Base-by-base conservation (phyloP, 1,284 basidiomycete species). In the Amylostereum areolatum region DNA sequence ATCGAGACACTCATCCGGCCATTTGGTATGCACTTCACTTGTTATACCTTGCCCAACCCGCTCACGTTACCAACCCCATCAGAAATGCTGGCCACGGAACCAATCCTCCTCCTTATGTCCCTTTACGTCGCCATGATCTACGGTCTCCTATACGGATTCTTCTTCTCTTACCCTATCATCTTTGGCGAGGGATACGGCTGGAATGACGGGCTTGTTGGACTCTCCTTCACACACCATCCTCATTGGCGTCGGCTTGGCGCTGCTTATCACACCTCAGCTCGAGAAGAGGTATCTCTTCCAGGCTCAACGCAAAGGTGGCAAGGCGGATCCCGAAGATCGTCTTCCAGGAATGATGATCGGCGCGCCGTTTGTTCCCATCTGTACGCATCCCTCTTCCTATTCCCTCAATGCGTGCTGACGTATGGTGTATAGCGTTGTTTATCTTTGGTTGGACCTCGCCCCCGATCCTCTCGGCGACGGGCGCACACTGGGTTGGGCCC, bases 121-220 rank as follows among this genome's bases (percentile, higher is more conserved):
- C 49, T 80, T 34, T 80, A 76, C 59, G 66, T 72, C 41, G 69
- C 70, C 9, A 68, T 74, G 43, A 59, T 73, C n/a, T 75, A 75
- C 52, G 61, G 55, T 12, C 56, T 58, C 8, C 56, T 63, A 9
- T 62, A 59, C 48, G 52, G 53, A 25, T 53, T 58, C 45, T 61
- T 71, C 57, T 65, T 68, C 51, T 57, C 59, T 33, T 66, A 58
- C 54, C 62, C 71, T 4, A 65, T 77, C 54, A 70, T 77, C 25
- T 79, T 73, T 52, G 61, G 68, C 46, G 61, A 66, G 43, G 65
- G 63, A 46, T 70, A 70, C 30, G 66, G 65, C 32, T 78, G 70
- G 65, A 67, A 60, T 47, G 60, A 68, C 7, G 72, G 74, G 24
- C 44, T 71, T 33, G 67, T 64, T 11, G 77, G 75, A 5, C 63